These are phyloP conservation scores for carrot (Daucus carota) DNA, from an alignment of 129 eudicot genomes.

Conservation along the genomic window DH1_v3.0 NC_030382.2:31222001-31222500, in stretches of 20 bases:
- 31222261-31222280: constrained; percentile 70
- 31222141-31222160: not conserved
- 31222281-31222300: constrained; percentile 94
- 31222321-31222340: not conserved
- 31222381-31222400: constrained; percentile 4
- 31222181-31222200: constrained; percentile 3
- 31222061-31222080: constrained; percentile 40
- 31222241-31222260: constrained; percentile 84
- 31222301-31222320: not conserved
- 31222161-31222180: not conserved
- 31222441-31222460: constrained; percentile 74
- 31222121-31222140: constrained; percentile 27
- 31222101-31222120: constrained; percentile 39
- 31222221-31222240: constrained; percentile 48
- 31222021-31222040: constrained; percentile 38
- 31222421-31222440: constrained; percentile 98
- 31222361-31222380: not conserved
- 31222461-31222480: constrained; percentile 86
- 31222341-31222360: not conserved
- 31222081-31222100: constrained; percentile 28
- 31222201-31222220: constrained; percentile 40
- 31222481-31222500: constrained; percentile 80
- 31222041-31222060: constrained; percentile 32
- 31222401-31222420: constrained; percentile 75
- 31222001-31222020: not conserved